Conservation (phyloP, 768 basidiomycete genomes). For the Rubroboletus pulcherrimus region DNA sequence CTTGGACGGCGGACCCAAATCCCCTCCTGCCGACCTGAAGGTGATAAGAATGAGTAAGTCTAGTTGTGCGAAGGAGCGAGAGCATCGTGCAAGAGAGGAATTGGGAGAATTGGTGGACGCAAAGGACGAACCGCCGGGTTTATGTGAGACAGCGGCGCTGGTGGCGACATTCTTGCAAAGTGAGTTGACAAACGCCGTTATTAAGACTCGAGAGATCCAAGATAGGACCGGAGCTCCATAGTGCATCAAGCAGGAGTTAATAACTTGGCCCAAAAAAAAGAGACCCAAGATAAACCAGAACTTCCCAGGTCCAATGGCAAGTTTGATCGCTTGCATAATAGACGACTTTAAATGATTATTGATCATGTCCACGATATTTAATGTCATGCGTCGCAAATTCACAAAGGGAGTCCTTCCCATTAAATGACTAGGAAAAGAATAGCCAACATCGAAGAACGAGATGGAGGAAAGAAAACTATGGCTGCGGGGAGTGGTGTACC, state of each 20-base stretch:
- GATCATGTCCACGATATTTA: slow-evolving; percentile 12
- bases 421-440: slow-evolving; percentile 17
- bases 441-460: slow-evolving; percentile 14
- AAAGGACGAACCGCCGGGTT: not conserved
- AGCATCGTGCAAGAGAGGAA: slow-evolving; percentile 14
- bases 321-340: not conserved
- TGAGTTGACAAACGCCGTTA: too few species aligned
- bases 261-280: too few species aligned
- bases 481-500: slow-evolving; percentile 13
- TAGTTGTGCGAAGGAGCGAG: slow-evolving; percentile 34
- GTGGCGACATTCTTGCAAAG: slow-evolving; percentile 22
- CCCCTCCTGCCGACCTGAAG: slow-evolving; percentile 19
- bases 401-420: slow-evolving; percentile 24
- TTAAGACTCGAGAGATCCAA: too few species aligned
- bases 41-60: slow-evolving; percentile 16
- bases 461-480: slow-evolving; percentile 14
- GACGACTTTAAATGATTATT: slow-evolving; percentile 16
- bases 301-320: not conserved
- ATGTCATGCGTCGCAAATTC: slow-evolving; percentile 18
- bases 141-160: not conserved
- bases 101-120: not conserved
- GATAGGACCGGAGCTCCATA: too few species aligned
- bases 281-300: not conserved
- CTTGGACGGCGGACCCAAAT: slow-evolving; percentile 53
- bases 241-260: too few species aligned